phyloP scores from a whole-genome alignment of 202 grass and related monocot species.

The Elaeis oleifera region DNA sequence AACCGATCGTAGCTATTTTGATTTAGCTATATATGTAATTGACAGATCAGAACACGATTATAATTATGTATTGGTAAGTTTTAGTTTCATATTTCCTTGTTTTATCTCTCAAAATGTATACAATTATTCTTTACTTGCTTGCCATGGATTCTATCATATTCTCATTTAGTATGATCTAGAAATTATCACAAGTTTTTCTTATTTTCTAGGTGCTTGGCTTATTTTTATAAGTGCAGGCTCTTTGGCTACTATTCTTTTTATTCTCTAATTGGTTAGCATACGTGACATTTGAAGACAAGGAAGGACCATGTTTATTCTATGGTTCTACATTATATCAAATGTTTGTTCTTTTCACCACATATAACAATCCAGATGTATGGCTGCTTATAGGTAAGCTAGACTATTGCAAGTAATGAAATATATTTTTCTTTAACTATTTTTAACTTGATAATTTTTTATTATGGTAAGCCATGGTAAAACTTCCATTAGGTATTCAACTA shows the following conservation, averaged over 20 bases:
- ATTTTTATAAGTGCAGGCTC: constrained; percentile 39
- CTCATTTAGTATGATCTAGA: no score
- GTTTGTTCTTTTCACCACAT: constrained; percentile 98
- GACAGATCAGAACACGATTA: no score
- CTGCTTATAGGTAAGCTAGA: constrained; percentile 84
- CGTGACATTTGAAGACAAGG: constrained; percentile 96
- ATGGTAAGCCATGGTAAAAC: no score
- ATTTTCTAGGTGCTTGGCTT: not conserved
- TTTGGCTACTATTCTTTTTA: constrained; percentile 76
- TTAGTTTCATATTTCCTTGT: no score
- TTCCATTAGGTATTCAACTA: no score
- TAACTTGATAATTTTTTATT: no score
- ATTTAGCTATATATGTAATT: no score
- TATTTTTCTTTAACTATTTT: constrained; percentile 23
- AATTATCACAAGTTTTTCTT: not conserved
- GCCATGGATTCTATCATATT: no score
- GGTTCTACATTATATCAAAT: constrained; percentile 84
- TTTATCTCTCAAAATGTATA: no score
- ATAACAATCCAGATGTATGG: constrained; percentile 99
- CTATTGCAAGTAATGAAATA: constrained; percentile 14
- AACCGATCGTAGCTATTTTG: no score
- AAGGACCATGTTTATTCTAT: constrained; percentile 53
- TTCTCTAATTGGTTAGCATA: constrained; percentile 95
- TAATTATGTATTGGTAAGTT: no score
- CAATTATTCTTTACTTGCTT: no score